Percentiles rank a stretch among this genome's conserved stretches.
Evolutionary conservation across 2,329 filamentous ascomycete species (phyloP).

Genomic region (Sarocladium brachiariae): DNA sequence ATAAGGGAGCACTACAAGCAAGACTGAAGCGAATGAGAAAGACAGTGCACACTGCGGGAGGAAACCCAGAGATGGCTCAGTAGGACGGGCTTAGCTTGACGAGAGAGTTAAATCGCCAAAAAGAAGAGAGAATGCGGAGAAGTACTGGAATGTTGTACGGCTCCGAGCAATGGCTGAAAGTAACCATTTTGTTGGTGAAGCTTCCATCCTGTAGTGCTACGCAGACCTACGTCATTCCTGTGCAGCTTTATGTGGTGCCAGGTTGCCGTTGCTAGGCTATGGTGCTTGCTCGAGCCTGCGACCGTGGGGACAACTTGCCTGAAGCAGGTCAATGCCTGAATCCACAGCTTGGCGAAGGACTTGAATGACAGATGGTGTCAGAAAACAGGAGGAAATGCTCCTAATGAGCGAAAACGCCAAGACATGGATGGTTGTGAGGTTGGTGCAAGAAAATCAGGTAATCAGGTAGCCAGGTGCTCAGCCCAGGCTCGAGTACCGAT

Average conservation of each 20-base stretch:
- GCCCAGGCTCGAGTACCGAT: background rate
- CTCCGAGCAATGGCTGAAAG: background rate
- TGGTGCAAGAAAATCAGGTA: background rate
- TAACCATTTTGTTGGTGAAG: background rate
- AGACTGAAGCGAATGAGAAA: too few relatives aligned
- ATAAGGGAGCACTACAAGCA: too few relatives aligned
- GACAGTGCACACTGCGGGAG: too few relatives aligned
- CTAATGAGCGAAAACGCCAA: background rate
- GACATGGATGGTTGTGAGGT: background rate
- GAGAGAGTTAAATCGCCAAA: background rate
- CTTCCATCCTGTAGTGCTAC: background rate
- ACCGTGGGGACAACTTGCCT: too few relatives aligned
- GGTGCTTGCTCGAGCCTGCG: background rate
- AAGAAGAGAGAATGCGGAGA: background rate
- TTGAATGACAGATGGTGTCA: background rate
- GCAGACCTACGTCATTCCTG: background rate
- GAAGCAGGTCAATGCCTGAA: background rate
- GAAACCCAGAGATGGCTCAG: background rate
- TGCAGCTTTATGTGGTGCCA: conserved; percentile 5
- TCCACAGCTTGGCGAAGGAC: conserved; percentile 2
- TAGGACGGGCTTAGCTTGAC: background rate
- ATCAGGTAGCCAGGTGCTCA: background rate
- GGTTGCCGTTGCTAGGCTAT: background rate
- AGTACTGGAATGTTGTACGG: background rate
- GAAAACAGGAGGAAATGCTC: conserved; percentile 6